phyloP scores from a whole-genome alignment of 306 rosid species.

The Arachis hypogaea region DNA sequence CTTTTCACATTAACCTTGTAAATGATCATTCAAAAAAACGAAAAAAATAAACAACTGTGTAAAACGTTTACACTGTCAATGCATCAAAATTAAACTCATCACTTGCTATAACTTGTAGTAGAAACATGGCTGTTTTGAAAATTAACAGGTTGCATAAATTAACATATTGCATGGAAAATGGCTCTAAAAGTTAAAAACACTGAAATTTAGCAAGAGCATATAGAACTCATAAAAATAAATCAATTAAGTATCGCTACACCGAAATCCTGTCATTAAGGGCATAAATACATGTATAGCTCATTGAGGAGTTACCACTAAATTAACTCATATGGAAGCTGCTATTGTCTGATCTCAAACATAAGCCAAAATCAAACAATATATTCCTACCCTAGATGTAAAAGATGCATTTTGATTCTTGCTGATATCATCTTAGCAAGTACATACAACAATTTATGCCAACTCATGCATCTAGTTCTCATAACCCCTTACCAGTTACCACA shows the following conservation, averaged over 20 bases:
- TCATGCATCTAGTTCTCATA: slow-evolving; percentile 2
- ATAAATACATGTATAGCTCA: no score
- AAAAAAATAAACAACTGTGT: no score
- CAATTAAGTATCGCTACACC: no score
- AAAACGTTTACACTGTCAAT: no score
- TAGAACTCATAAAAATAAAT: not conserved
- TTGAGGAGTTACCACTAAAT: no score
- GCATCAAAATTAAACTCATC: not conserved
- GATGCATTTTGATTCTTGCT: not conserved
- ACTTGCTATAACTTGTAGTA: not conserved
- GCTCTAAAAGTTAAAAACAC: no score
- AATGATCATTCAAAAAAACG: no score
- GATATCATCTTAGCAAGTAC: not conserved
- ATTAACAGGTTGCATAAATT: not conserved
- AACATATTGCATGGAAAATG: not conserved
- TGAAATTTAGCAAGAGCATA: not conserved
- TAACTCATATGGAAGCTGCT: no score
- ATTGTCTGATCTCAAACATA: not conserved
- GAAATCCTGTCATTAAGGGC: no score
- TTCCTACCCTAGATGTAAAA: not conserved
- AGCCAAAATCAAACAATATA: not conserved
- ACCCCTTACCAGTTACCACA: not conserved
- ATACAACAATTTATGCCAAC: slow-evolving; percentile 1
- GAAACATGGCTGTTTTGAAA: not conserved
- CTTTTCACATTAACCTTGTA: no score